Evolutionary conservation across 1,284 basidiomycete species (phyloP).

Genomic region (Ceratobasidium sp.): DNA sequence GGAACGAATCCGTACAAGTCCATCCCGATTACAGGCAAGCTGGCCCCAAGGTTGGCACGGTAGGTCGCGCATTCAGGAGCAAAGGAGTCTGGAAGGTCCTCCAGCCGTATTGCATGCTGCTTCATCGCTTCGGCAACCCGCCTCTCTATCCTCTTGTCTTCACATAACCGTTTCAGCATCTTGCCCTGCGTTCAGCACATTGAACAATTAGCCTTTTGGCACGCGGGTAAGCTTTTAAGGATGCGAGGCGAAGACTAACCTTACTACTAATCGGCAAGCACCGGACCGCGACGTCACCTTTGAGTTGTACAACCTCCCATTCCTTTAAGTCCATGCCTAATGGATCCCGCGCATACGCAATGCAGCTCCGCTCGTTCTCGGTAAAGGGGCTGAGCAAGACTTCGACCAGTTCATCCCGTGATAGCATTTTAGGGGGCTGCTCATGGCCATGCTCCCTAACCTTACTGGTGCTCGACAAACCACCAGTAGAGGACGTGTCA

Average conservation of each 20-base stretch:
- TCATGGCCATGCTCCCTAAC: constrained; percentile 62
- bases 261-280: constrained; percentile 38
- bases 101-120: constrained; percentile 16
- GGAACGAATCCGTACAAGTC: constrained; percentile 35
- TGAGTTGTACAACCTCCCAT: constrained; percentile 29
- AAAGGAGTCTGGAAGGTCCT: constrained; percentile 34
- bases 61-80: constrained; percentile 27
- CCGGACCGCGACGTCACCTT: constrained; percentile 22
- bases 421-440: constrained; percentile 61
- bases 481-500: constrained; percentile 14
- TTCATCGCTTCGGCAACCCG: constrained; percentile 32
- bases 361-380: constrained; percentile 33
- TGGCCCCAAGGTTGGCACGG: constrained; percentile 25
- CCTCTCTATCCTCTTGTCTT: constrained; percentile 33
- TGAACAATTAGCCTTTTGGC: constrained; percentile 4
- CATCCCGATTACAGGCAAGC: constrained; percentile 28
- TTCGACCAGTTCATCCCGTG: constrained; percentile 66
- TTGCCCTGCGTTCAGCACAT: constrained; percentile 18
- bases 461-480: constrained; percentile 52
- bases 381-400: constrained; percentile 71
- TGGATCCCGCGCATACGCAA: constrained; percentile 20
- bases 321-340: constrained; percentile 26
- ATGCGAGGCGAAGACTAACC: constrained; percentile 16
- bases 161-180: constrained; percentile 35
- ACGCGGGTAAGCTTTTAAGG: not conserved